These are phyloP conservation scores for Fusarium nisikadoi DNA, from an alignment of 2,329 filamentous ascomycete genomes.

Conservation along the genomic window DNA sequence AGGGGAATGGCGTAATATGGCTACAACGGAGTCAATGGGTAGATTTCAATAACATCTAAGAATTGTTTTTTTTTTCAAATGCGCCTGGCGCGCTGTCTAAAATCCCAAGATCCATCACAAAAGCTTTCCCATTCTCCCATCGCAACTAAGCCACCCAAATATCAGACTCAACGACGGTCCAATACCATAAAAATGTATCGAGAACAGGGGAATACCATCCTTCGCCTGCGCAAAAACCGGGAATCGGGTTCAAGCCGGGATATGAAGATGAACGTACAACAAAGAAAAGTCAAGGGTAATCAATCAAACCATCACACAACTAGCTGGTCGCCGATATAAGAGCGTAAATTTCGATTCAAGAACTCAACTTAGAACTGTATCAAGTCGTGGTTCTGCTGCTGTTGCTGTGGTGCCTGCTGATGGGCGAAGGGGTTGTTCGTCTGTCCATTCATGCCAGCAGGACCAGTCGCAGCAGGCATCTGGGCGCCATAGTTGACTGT, in stretches of 20 bases:
- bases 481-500: slow-evolving; percentile 63
- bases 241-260: slow-evolving; percentile 37
- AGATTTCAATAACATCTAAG: slow-evolving; percentile 49
- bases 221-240: slow-evolving; percentile 45
- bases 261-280: slow-evolving; percentile 31
- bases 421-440: slow-evolving; percentile 69
- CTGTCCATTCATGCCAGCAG: slow-evolving; percentile 65
- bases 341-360: slow-evolving; percentile 4
- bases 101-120: slow-evolving; percentile 40
- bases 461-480: slow-evolving; percentile 66
- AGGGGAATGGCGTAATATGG: slow-evolving; percentile 22
- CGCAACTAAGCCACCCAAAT: slow-evolving; percentile 42
- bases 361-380: slow-evolving; percentile 66
- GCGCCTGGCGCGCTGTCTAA: slow-evolving; percentile 48
- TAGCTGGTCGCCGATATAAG: slow-evolving; percentile 1
- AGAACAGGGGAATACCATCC: slow-evolving; percentile 45
- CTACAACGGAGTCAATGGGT: slow-evolving; percentile 34
- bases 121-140: slow-evolving; percentile 40
- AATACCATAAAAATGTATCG: slow-evolving; percentile 42
- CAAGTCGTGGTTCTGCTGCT: slow-evolving; percentile 65
- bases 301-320: slow-evolving; percentile 13
- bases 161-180: slow-evolving; percentile 35
- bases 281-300: slow-evolving; percentile 28
- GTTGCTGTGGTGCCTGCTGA: slow-evolving; percentile 55
- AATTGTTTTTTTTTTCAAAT: slow-evolving; percentile 45